Evolutionary conservation across 768 basidiomycete species (phyloP), one percentile per base, ranked within the genome.

Genomic region (Leccinum pellstonianum): DNA sequence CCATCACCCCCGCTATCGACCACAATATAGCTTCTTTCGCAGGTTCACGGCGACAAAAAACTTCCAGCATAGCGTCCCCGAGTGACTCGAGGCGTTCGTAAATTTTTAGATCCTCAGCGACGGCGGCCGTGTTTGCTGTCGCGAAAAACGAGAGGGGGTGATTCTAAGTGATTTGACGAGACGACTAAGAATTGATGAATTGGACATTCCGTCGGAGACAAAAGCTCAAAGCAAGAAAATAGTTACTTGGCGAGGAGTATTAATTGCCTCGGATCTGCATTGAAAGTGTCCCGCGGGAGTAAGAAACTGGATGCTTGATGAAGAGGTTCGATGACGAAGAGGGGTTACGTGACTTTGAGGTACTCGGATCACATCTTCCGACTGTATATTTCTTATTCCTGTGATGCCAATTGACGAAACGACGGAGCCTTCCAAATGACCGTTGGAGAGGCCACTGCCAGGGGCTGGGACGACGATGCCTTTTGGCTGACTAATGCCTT

Each of bases 21-120:
- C 27, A 27, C 27, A 7, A 27, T 27, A 89, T 70, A 29, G 87
- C 83, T 62, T 82, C 84, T 65, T 87, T 89, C 0, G 89, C 7
- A 91, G 75, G 65, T 90, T 86, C 11, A 88, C 68, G 17, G 79
- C 79, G 9, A 77, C 77, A 25, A 84, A 65, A 61, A 84, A 31
- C 88, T 68, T 92, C 91, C 31, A 92, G 78, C 2, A 89, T 86
- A 0, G 85, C 84, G 65, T 92, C 90, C 1, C 90, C 90, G 5
- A 92, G 79, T 0, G 86, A 85, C 67, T 92, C 90, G 31, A 31
- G 31, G 31, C 10, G 31, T 31, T 31, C 31, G 31, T 31, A 31
- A 31, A 10, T 5, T 3, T 31, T 31, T 11, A 31, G 31, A 31
- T 31, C 31, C 10, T 82, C 81, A 1, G 89, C 80, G 3, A 77